Evolutionary conservation across 1,139 yeast species (phyloP), one percentile per base, ranked within the genome.

Genomic region (Wickerhamomyces sp.): DNA sequence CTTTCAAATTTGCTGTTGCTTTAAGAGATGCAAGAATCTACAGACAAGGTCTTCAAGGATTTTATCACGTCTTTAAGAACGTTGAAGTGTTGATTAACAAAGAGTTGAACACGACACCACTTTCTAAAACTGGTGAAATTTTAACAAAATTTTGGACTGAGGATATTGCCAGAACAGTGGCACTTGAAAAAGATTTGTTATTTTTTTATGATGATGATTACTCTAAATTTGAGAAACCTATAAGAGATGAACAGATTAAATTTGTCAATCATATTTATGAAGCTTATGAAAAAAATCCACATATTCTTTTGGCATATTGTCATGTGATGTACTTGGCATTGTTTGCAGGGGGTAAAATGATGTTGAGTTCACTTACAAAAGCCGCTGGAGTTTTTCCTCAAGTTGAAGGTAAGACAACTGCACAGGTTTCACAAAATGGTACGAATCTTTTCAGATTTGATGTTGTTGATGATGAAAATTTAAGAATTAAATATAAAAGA

Each of bases 281-380:
- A 32, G 70, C 66, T 7, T 70, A 82, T 17, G 55, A 56, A 23
- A 77, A 72, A 32, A 79, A 80, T 51, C 95, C 95, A 8, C 75
- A 82, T 51, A 60, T 83, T 24, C 60, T 85, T 26, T 65, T 86
- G 38, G 94, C 95, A n/a, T 85, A 85, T 58, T 74, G 86, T 64
- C 95, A 85, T 54, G 93, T 84, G 30, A 72, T 85, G 78, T 86
- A 86, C 58, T 64, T 85, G 53, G 95, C 93, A 2, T 68, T 86
- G 33, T 86, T 86, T 62, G 95, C 95, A 6, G 95, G 95, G 33
- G 95, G 94, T 20, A 68, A 80, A 44, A 69, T 85, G 34, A 72
- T 85, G 76, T 66, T 82, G 40, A 78, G 88, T 2, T 72, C 78
- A 16, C 59, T 85, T 24, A 68, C 81, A 32, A 75, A 70, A 50